Evolutionary conservation across 495 filamentous ascomycete genomes (phyloP), one percentile per base, ranked within the genome.

Genomic region (Elaphomyces granulatus): DNA sequence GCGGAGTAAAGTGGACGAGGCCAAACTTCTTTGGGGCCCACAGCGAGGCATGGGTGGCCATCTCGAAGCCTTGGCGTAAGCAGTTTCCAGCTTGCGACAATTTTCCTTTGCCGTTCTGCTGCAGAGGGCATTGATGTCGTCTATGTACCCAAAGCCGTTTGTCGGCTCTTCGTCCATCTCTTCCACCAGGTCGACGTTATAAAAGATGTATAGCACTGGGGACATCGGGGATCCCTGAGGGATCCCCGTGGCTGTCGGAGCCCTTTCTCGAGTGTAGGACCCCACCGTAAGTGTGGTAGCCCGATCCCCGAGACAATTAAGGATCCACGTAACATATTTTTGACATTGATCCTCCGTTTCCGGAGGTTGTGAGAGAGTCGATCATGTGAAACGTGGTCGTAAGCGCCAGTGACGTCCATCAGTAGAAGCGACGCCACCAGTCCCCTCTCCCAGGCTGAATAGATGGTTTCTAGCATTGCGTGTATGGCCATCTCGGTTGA

Each of bases 201-300:
- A 59, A 43, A 63, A 54, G 17, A 55, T 44, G 45, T 47, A 51
- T 10, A 48, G 45, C 35, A 61, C 54, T 19, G 55, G 60, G 0
- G 48, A 64, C 7, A 66, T 41, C 2, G 53, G 54, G 9, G 36
- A 44, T 20, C 56, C 56, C 48, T 63, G 45, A 0, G 47, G 48
- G 36, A 38, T 38, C 3, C 36, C 36, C 3, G 36, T 38, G 6
- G 12, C 16, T 7, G 30, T 23, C 17, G 17, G 17, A 15, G 15
- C 23, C 12, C 30, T 14, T 2, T 23, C 17, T 14, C 23, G 23
- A 23, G 23, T 38, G 19, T 23, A 19, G 20, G 23, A 19, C 10
- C 23, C 3, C 2, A 38, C 20, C 4, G 15, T 37, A n/a, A 59
- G 49, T 31, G 37, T 53, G 1, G 49, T 43, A 16, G 43, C 28